Evolutionary conservation across 768 basidiomycete genomes (phyloP).

Genomic region (Trametes maxima): DNA sequence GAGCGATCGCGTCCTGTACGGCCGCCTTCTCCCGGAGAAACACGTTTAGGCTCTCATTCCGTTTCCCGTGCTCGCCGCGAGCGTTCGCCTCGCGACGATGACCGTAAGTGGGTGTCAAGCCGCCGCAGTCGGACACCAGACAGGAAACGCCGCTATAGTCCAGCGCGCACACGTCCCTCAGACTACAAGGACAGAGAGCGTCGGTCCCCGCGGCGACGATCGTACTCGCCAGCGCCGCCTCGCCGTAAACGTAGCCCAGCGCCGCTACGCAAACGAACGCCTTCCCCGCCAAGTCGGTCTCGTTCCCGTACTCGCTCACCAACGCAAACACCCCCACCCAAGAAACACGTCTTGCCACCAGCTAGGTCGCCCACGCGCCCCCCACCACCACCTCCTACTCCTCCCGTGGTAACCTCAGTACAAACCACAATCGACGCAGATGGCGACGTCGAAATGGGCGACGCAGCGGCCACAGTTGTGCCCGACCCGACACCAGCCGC

Average conservation of each 20-base stretch:
- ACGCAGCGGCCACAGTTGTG: neutral
- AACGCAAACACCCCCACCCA: slow-evolving; percentile 16
- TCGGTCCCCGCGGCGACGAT: slow-evolving; percentile 16
- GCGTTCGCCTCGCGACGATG: slow-evolving; percentile 12
- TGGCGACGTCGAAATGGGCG: slow-evolving; percentile 19
- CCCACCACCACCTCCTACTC: slow-evolving; percentile 6
- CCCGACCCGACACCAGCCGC: neutral
- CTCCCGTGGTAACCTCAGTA: neutral
- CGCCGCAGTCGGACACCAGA: slow-evolving; percentile 24
- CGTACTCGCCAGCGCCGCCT: slow-evolving; percentile 9
- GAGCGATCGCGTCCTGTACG: slow-evolving; percentile 19
- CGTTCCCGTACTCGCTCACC: slow-evolving; percentile 22
- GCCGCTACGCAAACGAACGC: neutral
- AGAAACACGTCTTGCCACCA: slow-evolving; percentile 18
- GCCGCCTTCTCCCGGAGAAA: slow-evolving; percentile 9
- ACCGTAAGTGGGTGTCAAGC: neutral
- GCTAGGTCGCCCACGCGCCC: slow-evolving; percentile 14
- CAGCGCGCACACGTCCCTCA: neutral
- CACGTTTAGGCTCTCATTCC: slow-evolving; percentile 18
- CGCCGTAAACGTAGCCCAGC: slow-evolving; percentile 10
- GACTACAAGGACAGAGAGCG: slow-evolving; percentile 18
- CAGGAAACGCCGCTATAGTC: slow-evolving; percentile 17
- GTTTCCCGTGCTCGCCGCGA: slow-evolving; percentile 11
- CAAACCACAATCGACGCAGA: slow-evolving; percentile 3
- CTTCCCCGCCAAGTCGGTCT: slow-evolving; percentile 13